Evolutionary conservation across 1,284 basidiomycete genomes (phyloP).

Genomic region (Sparassis latifolia): DNA sequence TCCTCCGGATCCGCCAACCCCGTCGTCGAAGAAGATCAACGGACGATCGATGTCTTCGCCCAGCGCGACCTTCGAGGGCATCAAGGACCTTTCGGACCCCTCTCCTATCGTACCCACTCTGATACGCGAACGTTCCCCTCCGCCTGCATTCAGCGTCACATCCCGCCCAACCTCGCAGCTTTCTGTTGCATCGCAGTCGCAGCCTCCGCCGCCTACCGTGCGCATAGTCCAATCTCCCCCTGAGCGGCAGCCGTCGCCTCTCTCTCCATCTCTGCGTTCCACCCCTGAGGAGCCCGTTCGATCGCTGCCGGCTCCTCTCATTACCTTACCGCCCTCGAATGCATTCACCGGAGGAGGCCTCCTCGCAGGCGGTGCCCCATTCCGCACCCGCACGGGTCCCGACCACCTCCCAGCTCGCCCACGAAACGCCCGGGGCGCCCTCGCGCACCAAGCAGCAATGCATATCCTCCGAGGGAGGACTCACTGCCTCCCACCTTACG

Average conservation of each 20-base stretch:
- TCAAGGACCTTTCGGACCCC: slow-evolving; percentile 18
- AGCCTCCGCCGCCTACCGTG: slow-evolving; percentile 7
- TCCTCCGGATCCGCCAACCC: slow-evolving; percentile 13
- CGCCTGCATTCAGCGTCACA: slow-evolving; percentile 61
- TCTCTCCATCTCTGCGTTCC: neutral
- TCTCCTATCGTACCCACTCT: slow-evolving; percentile 53
- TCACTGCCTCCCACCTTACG: no score
- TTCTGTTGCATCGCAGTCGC: slow-evolving; percentile 11
- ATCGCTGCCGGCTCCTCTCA: neutral
- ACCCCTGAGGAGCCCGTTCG: neutral
- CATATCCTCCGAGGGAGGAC: neutral
- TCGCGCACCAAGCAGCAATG: neutral
- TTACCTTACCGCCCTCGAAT: slow-evolving; percentile 1
- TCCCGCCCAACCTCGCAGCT: slow-evolving; percentile 43
- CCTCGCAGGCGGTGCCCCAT: slow-evolving; percentile 12
- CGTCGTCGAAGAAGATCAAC: slow-evolving; percentile 14
- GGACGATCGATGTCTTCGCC: slow-evolving; percentile 21
- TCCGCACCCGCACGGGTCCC: neutral
- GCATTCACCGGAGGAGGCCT: slow-evolving; percentile 26
- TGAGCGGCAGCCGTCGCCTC: neutral
- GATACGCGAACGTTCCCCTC: slow-evolving; percentile 54
- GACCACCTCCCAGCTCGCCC: neutral
- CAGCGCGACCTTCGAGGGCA: slow-evolving; percentile 16
- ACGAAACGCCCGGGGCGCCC: neutral
- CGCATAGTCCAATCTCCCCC: slow-evolving; percentile 6